Evolutionary conservation across 148 eudicot genomes (phyloP).

Genomic region (Vaccinium macrocarpon): DNA sequence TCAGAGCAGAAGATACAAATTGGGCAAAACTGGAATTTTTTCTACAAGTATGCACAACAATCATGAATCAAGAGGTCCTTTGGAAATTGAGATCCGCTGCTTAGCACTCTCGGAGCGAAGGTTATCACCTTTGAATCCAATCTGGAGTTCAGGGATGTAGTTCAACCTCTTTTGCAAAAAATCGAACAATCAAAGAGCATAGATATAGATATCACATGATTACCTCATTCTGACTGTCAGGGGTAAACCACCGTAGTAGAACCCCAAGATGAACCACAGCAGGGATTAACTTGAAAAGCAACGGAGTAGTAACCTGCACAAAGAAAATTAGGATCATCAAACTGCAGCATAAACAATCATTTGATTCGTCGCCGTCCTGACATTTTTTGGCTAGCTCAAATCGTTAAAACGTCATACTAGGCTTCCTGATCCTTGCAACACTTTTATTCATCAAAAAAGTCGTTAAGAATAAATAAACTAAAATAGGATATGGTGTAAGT

Average conservation of each 20-base stretch:
- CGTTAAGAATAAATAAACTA: background rate
- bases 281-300: constrained; percentile 84
- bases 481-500: too few relatives aligned
- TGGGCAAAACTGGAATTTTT: constrained; percentile 7
- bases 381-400: background rate
- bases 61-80: constrained; percentile 76
- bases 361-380: background rate
- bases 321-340: background rate
- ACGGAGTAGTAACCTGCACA: constrained; percentile 84
- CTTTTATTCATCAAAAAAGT: background rate
- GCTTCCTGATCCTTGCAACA: background rate
- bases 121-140: constrained; percentile 19
- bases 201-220: constrained; percentile 8
- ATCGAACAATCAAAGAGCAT: background rate
- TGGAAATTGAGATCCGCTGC: constrained; percentile 69
- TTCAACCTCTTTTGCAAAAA: background rate
- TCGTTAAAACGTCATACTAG: background rate
- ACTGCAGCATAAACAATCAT: background rate
- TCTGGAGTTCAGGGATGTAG: constrained; percentile 6
- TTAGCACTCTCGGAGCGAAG: constrained; percentile 23
- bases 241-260: constrained; percentile 73
- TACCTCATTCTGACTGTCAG: constrained; percentile 68
- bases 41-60: constrained; percentile 19
- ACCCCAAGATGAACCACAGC: constrained; percentile 86
- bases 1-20: background rate